phyloP scores from a whole-genome alignment of 2,329 filamentous ascomycete genomes.

The Aspergillus pseudoviridinutans region DNA sequence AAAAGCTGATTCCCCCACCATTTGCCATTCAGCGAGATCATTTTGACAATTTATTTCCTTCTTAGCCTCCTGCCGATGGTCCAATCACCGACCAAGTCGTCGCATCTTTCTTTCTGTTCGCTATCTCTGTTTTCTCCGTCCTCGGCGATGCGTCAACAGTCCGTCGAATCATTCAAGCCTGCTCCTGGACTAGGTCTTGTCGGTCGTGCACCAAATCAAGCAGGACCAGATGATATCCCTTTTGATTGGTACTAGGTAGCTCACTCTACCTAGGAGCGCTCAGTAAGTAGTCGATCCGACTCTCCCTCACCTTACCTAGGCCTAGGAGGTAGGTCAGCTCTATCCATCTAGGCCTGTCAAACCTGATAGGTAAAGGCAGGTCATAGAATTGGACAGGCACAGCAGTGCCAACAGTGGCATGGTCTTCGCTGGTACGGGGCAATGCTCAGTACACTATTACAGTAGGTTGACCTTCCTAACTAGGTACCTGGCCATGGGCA shows the following conservation, averaged over 20 bases:
- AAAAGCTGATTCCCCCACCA: slow-evolving; percentile 21
- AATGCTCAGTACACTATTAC: too few relatives aligned
- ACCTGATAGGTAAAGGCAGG: not conserved
- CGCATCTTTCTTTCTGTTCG: slow-evolving; percentile 13
- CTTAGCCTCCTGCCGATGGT: slow-evolving; percentile 3
- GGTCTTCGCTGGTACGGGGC: too few relatives aligned
- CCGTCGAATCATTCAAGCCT: not conserved
- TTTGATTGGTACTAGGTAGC: not conserved
- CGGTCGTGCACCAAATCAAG: not conserved
- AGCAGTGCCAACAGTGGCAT: not conserved
- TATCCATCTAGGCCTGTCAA: not conserved
- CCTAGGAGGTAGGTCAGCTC: too few relatives aligned
- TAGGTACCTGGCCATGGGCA: too few relatives aligned
- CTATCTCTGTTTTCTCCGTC: slow-evolving; percentile 12
- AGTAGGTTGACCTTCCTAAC: not conserved
- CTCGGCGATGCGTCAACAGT: not conserved
- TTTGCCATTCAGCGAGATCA: slow-evolving; percentile 10
- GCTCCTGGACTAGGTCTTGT: not conserved
- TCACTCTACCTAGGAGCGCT: not conserved
- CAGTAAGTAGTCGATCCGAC: not conserved
- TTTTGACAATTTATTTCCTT: slow-evolving; percentile 7
- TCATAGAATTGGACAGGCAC: not conserved
- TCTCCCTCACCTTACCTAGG: not conserved
- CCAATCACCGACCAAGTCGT: slow-evolving; percentile 17
- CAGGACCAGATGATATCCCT: not conserved